Evolutionary conservation across 139 green algal genomes (phyloP), one percentile per base, ranked within the genome.

Genomic region (Chlorella sp.): DNA sequence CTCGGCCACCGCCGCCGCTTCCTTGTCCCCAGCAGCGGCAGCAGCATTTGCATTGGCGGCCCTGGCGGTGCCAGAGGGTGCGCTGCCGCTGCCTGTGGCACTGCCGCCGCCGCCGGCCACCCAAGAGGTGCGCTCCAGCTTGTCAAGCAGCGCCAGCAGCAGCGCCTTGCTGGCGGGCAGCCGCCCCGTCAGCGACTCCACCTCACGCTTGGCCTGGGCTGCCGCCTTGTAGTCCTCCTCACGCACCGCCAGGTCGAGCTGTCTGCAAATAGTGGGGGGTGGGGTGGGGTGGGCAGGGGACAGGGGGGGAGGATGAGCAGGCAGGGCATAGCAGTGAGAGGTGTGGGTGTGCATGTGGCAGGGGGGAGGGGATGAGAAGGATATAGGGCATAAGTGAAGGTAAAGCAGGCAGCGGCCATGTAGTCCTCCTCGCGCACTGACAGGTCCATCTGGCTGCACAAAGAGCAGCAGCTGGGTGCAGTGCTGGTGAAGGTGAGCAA

Each of bases 191-290:
- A 90, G 76, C 34, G 73, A 3, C 34, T 30, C 57, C 57, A 86
- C 79, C 75, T 85, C 78, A 2, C 28, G 19, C 75, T 83, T 76
- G 24, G 79, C 69, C 28, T 79, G 18, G 12, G 79, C 87, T 0
- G 87, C 87, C 2, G 48, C 34, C 4, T 22, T 12, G n/a, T 83
- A 90, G 60, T 90, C 37, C 86, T 90, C 86, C 60, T 90, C 86
- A 2, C 40, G 19, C 32, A 90, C 60, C 36, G 86, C 86, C 28
- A 90, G 36, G 21, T 84, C 75, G 75, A 89, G 73, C 53, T 89
- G 57, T 34, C 86, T 89, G 86, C 71, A n/a, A 30, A 9, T 9
- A 57, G 48, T 57, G 48, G 9, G 48, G 48, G 48, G 48, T 57
- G 48, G 48, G 48, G 48, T 57, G 48, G 48, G 48, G 48, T 57